Evolutionary conservation across 176 grass and related monocot genomes (phyloP).

Genomic region (Lolium perenne): DNA sequence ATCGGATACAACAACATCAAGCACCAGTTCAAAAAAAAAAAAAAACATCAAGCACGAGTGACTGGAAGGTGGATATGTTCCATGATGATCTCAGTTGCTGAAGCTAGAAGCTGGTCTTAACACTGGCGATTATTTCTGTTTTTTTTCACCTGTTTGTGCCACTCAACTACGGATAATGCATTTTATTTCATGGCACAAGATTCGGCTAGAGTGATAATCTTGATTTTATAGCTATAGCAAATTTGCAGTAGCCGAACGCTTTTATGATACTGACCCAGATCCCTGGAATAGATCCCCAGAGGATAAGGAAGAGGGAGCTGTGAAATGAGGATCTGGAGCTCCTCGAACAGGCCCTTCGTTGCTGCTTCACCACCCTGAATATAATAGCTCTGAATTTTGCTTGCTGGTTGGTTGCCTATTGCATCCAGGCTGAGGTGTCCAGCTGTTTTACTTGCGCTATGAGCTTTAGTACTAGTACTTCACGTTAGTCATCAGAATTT

Average conservation of each 20-base stretch:
- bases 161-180: not conserved
- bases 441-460: not conserved
- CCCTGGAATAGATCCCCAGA: not conserved
- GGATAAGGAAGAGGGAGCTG: not conserved
- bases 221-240: not conserved
- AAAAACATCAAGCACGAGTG: too few relatives aligned
- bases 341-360: not conserved
- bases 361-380: not conserved
- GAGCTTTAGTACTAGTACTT: not conserved
- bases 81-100: too few relatives aligned
- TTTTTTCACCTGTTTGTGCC: too few relatives aligned
- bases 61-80: too few relatives aligned
- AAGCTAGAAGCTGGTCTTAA: too few relatives aligned
- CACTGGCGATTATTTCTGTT: too few relatives aligned
- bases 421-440: not conserved
- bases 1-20: too few relatives aligned
- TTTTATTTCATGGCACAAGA: not conserved
- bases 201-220: not conserved
- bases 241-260: not conserved
- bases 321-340: not conserved
- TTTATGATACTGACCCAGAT: not conserved
- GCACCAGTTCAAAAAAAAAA: too few relatives aligned
- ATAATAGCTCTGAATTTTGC: not conserved
- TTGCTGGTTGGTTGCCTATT: conserved; percentile 8
- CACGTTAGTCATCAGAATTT: not conserved